phyloP scores from a whole-genome alignment of 352 stramenopile species.

The Globisporangium paddicum region DNA sequence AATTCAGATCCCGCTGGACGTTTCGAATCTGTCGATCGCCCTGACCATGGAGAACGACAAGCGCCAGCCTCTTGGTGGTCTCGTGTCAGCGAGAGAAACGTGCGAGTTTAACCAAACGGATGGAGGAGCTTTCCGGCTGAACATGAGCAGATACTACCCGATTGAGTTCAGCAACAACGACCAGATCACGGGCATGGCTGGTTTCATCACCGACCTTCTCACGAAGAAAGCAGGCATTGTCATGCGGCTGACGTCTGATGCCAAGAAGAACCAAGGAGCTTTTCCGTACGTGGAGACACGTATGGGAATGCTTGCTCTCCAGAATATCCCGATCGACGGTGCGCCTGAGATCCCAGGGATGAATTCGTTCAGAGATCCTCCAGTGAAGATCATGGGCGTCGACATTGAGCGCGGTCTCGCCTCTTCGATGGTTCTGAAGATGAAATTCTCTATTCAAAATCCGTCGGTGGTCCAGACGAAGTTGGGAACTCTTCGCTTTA shows the following conservation, averaged over 20 bases:
- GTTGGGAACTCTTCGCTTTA: constrained; percentile 43
- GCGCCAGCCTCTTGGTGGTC: constrained; percentile 30
- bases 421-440: constrained; percentile 50
- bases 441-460: constrained; percentile 69
- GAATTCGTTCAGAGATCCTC: constrained; percentile 61
- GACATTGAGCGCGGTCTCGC: constrained; percentile 54
- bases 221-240: constrained; percentile 57
- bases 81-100: constrained; percentile 43
- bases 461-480: constrained; percentile 64
- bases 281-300: constrained; percentile 65
- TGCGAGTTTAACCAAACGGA: constrained; percentile 64
- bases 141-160: constrained; percentile 69
- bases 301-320: constrained; percentile 68
- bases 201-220: constrained; percentile 53
- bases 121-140: constrained; percentile 55
- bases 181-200: constrained; percentile 43
- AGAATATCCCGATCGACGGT: constrained; percentile 54
- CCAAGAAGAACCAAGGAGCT: constrained; percentile 34
- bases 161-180: constrained; percentile 37
- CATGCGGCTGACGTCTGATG: constrained; percentile 43
- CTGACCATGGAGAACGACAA: constrained; percentile 45
- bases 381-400: constrained; percentile 53
- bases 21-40: constrained; percentile 59
- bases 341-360: constrained; percentile 53
- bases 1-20: constrained; percentile 62